Percentiles rank a stretch among this genome's conserved stretches.
Evolutionary conservation across 345 rosid species (phyloP).

Genomic region (Iberis pinnata): DNA sequence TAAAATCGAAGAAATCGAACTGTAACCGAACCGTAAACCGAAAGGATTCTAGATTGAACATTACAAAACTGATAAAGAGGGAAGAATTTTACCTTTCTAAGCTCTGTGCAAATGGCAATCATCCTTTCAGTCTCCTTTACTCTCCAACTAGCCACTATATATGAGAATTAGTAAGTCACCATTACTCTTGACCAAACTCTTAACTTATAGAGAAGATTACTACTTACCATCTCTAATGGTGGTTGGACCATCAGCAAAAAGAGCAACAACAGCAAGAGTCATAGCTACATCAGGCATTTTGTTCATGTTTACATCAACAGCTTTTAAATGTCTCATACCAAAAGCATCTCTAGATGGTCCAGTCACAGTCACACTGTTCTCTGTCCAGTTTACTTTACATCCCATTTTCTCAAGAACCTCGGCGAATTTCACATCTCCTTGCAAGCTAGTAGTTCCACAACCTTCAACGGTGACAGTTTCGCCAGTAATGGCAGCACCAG

Average conservation of each 20-base stretch:
- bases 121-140: constrained; percentile 97
- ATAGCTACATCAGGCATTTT: constrained; percentile 99
- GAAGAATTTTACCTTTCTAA: constrained; percentile 49
- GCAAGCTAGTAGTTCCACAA: constrained; percentile 88
- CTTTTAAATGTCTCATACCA: constrained; percentile 60
- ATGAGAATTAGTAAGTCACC: neutral
- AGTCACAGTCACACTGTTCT: constrained; percentile 81
- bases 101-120: constrained; percentile 96
- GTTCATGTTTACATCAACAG: constrained; percentile 94
- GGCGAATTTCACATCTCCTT: constrained; percentile 95
- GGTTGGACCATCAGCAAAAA: constrained; percentile 87
- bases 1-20: too few relatives aligned
- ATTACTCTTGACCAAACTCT: neutral
- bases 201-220: neutral
- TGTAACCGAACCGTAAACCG: too few relatives aligned
- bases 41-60: neutral
- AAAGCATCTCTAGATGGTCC: constrained; percentile 76
- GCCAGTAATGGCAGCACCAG: constrained; percentile 94
- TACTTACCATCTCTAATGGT: constrained; percentile 90
- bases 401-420: constrained; percentile 98
- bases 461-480: constrained; percentile 94
- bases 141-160: constrained; percentile 98
- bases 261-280: constrained; percentile 97
- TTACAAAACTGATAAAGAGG: neutral
- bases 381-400: constrained; percentile 80